phyloP scores from a whole-genome alignment of 768 basidiomycete genomes.

The Hydnomerulius pinastri region DNA sequence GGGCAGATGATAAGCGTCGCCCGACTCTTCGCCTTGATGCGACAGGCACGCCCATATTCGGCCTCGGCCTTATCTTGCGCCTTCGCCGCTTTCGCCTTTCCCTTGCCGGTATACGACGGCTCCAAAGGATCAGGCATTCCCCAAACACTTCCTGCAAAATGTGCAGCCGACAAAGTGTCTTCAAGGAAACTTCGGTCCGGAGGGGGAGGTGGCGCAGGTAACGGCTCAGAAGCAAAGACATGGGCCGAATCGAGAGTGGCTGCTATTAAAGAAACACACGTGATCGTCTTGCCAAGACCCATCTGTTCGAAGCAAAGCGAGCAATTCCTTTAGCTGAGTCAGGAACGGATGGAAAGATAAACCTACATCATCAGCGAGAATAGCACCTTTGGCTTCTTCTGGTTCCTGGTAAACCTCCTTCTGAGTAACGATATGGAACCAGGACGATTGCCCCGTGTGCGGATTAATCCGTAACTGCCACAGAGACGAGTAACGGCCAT shows the following conservation, averaged over 20 bases:
- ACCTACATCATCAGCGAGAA: conserved; percentile 95
- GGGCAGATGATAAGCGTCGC: conserved; percentile 97
- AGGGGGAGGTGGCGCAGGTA: conserved; percentile 46
- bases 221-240: conserved; percentile 59
- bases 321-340: conserved; percentile 15
- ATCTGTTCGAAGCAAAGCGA: conserved; percentile 58
- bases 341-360: conserved; percentile 9
- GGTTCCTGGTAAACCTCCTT: conserved; percentile 71
- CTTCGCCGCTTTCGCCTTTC: conserved; percentile 66
- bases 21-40: conserved; percentile 80
- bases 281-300: conserved; percentile 98
- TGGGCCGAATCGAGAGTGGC: conserved; percentile 75
- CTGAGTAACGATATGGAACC: conserved; percentile 86
- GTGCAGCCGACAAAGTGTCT: conserved; percentile 43
- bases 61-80: conserved; percentile 72
- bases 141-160: conserved; percentile 82
- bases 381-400: conserved; percentile 78
- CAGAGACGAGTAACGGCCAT: conserved; percentile 68
- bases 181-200: conserved; percentile 36
- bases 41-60: conserved; percentile 65
- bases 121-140: conserved; percentile 67
- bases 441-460: conserved; percentile 48
- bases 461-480: conserved; percentile 65
- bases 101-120: conserved; percentile 44
- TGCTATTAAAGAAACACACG: conserved; percentile 91